These are phyloP conservation scores for Rhizopogon salebrosus DNA, from an alignment of 768 basidiomycete genomes.

Conservation along the genomic window DNA sequence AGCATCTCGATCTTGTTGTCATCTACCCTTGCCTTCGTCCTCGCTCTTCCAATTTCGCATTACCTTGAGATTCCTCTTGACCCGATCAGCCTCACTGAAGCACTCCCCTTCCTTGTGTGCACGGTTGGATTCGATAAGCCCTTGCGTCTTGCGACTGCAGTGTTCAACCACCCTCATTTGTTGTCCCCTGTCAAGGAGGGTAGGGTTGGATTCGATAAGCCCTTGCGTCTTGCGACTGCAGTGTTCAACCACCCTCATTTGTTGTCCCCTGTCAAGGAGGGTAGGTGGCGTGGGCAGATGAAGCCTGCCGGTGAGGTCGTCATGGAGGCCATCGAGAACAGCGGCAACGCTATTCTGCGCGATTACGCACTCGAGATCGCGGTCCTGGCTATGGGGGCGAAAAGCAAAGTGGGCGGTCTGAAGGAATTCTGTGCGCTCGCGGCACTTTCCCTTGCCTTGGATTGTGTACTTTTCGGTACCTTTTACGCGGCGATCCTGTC, in stretches of 20 bases:
- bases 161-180: slow-evolving; percentile 78
- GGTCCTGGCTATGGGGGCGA: slow-evolving; percentile 83
- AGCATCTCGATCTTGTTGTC: slow-evolving; percentile 72
- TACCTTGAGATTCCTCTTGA: slow-evolving; percentile 85
- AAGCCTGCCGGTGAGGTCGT: slow-evolving; percentile 83
- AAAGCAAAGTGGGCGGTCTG: slow-evolving; percentile 81
- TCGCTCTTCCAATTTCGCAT: slow-evolving; percentile 72
- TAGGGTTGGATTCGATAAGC: slow-evolving; percentile 88
- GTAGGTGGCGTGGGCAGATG: slow-evolving; percentile 39
- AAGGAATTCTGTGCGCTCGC: slow-evolving; percentile 94
- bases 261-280: slow-evolving; percentile 32
- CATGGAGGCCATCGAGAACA: slow-evolving; percentile 73
- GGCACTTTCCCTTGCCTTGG: slow-evolving; percentile 78
- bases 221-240: slow-evolving; percentile 82
- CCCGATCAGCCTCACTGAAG: slow-evolving; percentile 89
- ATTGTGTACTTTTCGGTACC: slow-evolving; percentile 85
- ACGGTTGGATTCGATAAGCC: slow-evolving; percentile 99
- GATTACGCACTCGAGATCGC: slow-evolving; percentile 93
- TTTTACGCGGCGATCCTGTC: slow-evolving; percentile 86
- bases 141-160: slow-evolving; percentile 81
- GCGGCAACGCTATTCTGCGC: slow-evolving; percentile 79
- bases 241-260: slow-evolving; percentile 82
- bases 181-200: slow-evolving; percentile 33
- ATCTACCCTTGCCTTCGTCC: slow-evolving; percentile 76
- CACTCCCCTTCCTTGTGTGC: slow-evolving; percentile 95